Base-by-base conservation (phyloP, 768 basidiomycete species). In the Termitomyces sp. region DNA sequence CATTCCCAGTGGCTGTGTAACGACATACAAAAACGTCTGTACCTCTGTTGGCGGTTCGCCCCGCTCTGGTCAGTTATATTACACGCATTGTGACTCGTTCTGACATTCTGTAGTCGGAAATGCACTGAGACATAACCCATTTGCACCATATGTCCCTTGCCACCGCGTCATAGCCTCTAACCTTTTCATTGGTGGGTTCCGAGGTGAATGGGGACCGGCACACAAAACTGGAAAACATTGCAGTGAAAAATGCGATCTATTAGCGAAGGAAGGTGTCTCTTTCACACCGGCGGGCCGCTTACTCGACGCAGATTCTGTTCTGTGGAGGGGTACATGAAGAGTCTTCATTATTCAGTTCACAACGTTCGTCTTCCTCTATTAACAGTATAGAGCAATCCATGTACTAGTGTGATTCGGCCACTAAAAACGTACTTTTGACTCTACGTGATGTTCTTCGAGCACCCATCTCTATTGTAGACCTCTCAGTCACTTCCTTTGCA, bases 81-180 rank as follows among this genome's bases (percentile, higher is more conserved):
- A 8, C 46, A n/a, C 18, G 14, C 45, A 9, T 52, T 9, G 22
- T 2, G 11, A 51, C 50, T 59, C 46, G 26, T 41, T n/a, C 11
- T 51, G n/a, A 30, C 8, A 24, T 26, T 35, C 35, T 41, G 28
- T 60, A 83, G 86, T 86, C n/a, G 88, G 87, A 20, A 75, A 71
- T 33, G 87, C 86, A 0, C 69, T 89, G 28, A 74, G 82, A 43
- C 76, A 74, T 51, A 88, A 89, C 62, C 86, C 87, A 0, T 90
- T 88, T 67, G 78, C 79, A 4, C 87, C 87, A 0, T 77, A 74
- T 57, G 75, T 89, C 5, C 88, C 87, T 0, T 90, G 88, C 59
- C 88, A 89, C 63, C 81, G 87, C 35, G 78, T 90, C 53, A 79
- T 89, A 14, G 83, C 86, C 0, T 81, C 84, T 0, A 81, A 77